phyloP scores from a whole-genome alignment of 768 basidiomycete species.

The Lactarius psammicola region DNA sequence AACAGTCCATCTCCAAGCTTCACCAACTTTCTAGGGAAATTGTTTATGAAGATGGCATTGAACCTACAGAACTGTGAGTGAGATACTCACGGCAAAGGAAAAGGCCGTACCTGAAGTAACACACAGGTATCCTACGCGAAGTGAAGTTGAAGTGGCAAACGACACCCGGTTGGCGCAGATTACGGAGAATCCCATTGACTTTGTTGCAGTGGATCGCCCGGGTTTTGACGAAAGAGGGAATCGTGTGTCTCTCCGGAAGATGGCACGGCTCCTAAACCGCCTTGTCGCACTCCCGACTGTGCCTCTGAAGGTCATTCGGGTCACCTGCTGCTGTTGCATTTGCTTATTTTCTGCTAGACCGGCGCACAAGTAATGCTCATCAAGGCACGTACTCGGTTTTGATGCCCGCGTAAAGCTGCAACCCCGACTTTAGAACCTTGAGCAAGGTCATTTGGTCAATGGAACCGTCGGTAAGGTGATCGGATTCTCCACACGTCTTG shows the following conservation, averaged over 20 bases:
- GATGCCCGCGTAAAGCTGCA: neutral
- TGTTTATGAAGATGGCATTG: conserved; percentile 65
- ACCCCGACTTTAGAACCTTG: conserved; percentile 51
- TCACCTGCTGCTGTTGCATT: neutral
- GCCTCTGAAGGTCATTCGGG: conserved; percentile 42
- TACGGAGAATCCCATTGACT: conserved; percentile 40
- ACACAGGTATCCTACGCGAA: conserved; percentile 62
- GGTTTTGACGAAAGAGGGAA: conserved; percentile 45
- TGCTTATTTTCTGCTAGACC: conserved; percentile 41
- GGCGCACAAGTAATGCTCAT: conserved; percentile 87
- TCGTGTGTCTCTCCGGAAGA: conserved; percentile 38
- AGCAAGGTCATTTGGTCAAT: conserved; percentile 68
- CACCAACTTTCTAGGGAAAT: conserved; percentile 53
- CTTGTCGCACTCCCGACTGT: conserved; percentile 52
- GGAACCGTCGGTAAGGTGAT: conserved; percentile 62
- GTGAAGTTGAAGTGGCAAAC: conserved; percentile 72
- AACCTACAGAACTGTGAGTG: conserved; percentile 76
- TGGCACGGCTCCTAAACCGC: conserved; percentile 49
- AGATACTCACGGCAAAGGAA: neutral
- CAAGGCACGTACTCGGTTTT: conserved; percentile 44
- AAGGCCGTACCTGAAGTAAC: neutral
- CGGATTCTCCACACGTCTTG: conserved; percentile 44
- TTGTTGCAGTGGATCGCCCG: conserved; percentile 45
- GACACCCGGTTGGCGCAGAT: conserved; percentile 48
- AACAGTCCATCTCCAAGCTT: conserved; percentile 49